Base-by-base conservation (phyloP, 2,329 filamentous ascomycete genomes). In the Polychaeton citri region DNA sequence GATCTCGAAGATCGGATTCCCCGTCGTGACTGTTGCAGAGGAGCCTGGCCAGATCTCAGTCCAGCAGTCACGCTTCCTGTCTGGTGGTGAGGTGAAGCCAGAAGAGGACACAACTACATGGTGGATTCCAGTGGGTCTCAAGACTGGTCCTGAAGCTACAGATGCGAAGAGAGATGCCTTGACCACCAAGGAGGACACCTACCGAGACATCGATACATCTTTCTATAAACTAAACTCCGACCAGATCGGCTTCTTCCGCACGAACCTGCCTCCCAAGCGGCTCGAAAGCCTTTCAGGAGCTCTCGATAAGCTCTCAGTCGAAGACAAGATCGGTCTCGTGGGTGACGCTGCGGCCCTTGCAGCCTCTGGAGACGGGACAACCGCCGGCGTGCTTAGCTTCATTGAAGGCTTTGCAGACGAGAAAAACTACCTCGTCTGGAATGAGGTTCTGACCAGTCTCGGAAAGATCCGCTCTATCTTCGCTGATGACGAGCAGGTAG, bases 161-260 rank as follows among this genome's bases (percentile, higher is more conserved):
- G 74, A 72, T 6, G 66, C 80, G 36, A 66, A 79, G 39, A 66
- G 72, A 15, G 66, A 79, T 24, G 78, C 83, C 35, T 66, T 98
- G 31, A 81, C 77, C 0, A 65, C 71, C 38, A 95, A 84, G 63
- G 71, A 82, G 48, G 78, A 85, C 37, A 86, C 76, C 9, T 73
- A 96, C 38, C 69, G 72, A 33, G 78, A 80, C 41, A 66, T 93
- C 38, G 74, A 85, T 46, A 72, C 79, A 32, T 71, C 74, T 26
- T 95, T 94, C 59, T 98, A 96, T 65, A 92, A 94, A 65, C 69
- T 98, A 51, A 98, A 98, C 66, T 77, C 79, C 41, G 76, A 88
- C 37, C 81, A 88, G 39, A 86, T 79, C 35, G 88, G 86, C 18
- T 95, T 82, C 61, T 96, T 92, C 64, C 76, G 87, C 42, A 90